Percentiles rank a stretch among this genome's conserved stretches.
Conservation (phyloP, 2,329 filamentous ascomycete species). For the Monilinia fructicola region DNA sequence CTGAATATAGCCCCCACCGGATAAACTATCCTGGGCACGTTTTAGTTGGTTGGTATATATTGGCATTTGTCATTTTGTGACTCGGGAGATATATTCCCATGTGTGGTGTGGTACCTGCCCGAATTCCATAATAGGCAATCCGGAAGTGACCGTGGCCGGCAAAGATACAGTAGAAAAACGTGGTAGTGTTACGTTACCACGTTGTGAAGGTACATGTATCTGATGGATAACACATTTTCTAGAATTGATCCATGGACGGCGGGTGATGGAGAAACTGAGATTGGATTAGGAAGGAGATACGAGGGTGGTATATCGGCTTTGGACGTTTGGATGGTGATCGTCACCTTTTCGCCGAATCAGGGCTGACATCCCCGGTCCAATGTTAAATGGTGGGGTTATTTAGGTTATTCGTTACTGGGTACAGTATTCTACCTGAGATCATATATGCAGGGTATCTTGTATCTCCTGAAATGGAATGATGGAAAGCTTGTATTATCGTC, state of each 20-base stretch:
- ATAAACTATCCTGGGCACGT: background rate
- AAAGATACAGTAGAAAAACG: background rate
- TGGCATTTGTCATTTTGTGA: constrained; percentile 2
- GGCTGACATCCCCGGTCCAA: background rate
- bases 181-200: background rate
- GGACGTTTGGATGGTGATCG: no score
- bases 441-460: no score
- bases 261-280: background rate
- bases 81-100: background rate
- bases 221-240: background rate
- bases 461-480: no score
- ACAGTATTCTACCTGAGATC: no score
- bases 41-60: background rate
- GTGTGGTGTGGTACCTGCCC: background rate
- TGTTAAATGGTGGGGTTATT: no score
- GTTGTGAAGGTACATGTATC: background rate
- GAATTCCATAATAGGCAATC: background rate
- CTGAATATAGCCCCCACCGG: background rate
- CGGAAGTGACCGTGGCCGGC: no score
- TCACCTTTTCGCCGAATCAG: background rate
- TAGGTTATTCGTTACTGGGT: no score
- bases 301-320: constrained; percentile 5
- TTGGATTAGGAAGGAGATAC: constrained; percentile 8
- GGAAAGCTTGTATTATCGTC: no score
- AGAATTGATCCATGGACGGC: background rate